phyloP scores from a whole-genome alignment of 192 early-diverging fungal genomes.

The Gryganskiella cystojenkinii region DNA sequence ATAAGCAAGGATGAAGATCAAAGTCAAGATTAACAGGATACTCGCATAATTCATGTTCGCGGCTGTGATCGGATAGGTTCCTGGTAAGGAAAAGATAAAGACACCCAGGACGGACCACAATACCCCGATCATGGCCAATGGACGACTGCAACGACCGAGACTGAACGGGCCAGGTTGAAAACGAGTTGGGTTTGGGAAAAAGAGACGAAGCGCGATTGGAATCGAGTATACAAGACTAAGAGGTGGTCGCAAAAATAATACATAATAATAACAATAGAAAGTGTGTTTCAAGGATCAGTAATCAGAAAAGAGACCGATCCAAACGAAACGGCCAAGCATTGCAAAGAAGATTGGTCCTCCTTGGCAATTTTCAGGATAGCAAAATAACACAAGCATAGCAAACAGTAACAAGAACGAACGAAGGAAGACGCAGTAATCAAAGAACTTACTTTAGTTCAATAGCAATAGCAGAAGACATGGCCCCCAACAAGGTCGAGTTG shows the following conservation, averaged over 20 bases:
- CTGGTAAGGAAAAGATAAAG: conserved; percentile 47
- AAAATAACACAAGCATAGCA: not conserved
- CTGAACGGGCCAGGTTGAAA: conserved; percentile 54
- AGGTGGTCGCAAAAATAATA: not conserved
- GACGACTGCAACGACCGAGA: conserved; percentile 24
- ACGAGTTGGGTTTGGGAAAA: conserved; percentile 26
- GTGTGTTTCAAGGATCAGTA: no score
- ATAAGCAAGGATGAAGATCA: conserved; percentile 19
- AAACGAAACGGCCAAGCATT: not conserved
- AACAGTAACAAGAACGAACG: not conserved
- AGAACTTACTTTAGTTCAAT: conserved; percentile 38
- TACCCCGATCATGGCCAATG: conserved; percentile 25
- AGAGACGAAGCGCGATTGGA: conserved; percentile 29
- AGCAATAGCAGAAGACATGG: conserved; percentile 31
- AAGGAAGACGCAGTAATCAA: not conserved
- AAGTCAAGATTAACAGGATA: conserved; percentile 10
- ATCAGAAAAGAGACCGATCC: no score
- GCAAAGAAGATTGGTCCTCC: not conserved
- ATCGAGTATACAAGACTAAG: conserved; percentile 19
- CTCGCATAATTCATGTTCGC: conserved; percentile 58
- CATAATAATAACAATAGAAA: not conserved
- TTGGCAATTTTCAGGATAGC: not conserved
- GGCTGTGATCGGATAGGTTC: conserved; percentile 32
- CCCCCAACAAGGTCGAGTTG: conserved; percentile 18
- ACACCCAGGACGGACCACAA: conserved; percentile 37